phyloP scores from a whole-genome alignment of 1,284 basidiomycete genomes.

The Ceratorhiza oryzae-sativae region DNA sequence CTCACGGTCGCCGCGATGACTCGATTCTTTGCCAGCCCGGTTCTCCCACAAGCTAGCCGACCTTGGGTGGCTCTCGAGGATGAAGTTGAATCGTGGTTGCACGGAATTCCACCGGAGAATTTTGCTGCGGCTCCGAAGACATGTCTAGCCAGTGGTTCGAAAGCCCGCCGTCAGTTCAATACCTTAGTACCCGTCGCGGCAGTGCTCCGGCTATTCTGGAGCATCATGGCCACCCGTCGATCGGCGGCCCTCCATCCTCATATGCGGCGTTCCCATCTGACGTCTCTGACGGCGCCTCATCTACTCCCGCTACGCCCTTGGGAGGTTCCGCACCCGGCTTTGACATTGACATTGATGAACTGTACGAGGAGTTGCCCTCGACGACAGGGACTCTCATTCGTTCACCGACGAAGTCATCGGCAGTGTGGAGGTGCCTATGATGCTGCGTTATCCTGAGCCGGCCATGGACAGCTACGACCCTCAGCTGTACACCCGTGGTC shows the following conservation, averaged over 20 bases:
- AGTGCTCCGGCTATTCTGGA: slow-evolving; percentile 38
- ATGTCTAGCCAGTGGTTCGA: slow-evolving; percentile 37
- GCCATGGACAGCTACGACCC: slow-evolving; percentile 23
- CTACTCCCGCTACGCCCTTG: slow-evolving; percentile 20
- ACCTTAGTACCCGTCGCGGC: slow-evolving; percentile 32
- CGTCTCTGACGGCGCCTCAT: slow-evolving; percentile 38
- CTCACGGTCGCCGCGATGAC: slow-evolving; percentile 29
- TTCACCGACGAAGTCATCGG: slow-evolving; percentile 2
- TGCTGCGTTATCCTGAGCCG: slow-evolving; percentile 29
- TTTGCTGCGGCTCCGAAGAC: slow-evolving; percentile 13
- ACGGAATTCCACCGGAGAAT: slow-evolving; percentile 20
- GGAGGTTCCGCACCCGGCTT: background rate
- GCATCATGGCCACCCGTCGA: slow-evolving; percentile 30
- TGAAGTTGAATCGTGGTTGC: slow-evolving; percentile 34
- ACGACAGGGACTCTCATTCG: background rate
- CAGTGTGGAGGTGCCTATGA: slow-evolving; percentile 2
- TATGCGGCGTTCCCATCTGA: slow-evolving; percentile 38
- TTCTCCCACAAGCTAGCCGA: slow-evolving; percentile 2
- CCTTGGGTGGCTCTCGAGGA: slow-evolving; percentile 3
- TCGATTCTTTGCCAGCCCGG: slow-evolving; percentile 29
- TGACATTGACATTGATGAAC: slow-evolving; percentile 25
- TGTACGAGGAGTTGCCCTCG: slow-evolving; percentile 35
- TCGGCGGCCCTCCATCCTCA: slow-evolving; percentile 26
- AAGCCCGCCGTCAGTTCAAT: slow-evolving; percentile 33
- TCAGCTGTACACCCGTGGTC: slow-evolving; percentile 18